Percentiles rank a stretch among this genome's conserved stretches.
These are phyloP conservation scores for Microsporum canis DNA, from an alignment of 2,329 filamentous ascomycete species.

Conservation along the genomic window DNA sequence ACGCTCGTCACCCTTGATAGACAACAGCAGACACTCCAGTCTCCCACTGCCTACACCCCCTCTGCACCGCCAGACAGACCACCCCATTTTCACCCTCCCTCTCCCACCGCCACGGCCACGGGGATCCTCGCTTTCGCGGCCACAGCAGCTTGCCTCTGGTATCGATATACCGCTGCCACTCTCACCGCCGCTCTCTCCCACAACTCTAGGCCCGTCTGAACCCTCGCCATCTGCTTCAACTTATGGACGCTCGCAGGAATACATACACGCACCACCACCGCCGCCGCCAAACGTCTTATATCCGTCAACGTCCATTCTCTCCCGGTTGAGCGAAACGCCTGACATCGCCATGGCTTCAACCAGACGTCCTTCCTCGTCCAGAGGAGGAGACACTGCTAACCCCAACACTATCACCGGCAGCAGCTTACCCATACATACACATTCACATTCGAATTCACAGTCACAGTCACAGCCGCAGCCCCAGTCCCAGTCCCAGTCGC, in stretches of 20 bases:
- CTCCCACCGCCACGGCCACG: background rate
- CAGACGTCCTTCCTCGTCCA: slow-evolving; percentile 3
- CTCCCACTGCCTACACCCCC: background rate
- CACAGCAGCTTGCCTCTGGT: background rate
- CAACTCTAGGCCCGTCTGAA: background rate
- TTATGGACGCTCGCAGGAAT: slow-evolving; percentile 5
- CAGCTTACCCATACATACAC: background rate
- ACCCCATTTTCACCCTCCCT: too few species aligned
- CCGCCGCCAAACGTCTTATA: background rate
- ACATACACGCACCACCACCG: background rate
- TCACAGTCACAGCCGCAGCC: background rate
- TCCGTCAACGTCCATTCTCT: slow-evolving; percentile 2
- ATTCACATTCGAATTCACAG: background rate
- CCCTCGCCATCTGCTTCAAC: background rate
- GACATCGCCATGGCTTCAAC: background rate
- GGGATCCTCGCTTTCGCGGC: background rate
- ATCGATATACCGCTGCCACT: background rate
- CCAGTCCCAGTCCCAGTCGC: background rate
- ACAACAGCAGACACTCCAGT: background rate
- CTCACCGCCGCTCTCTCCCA: background rate
- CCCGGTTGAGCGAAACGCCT: background rate
- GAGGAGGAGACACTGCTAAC: background rate
- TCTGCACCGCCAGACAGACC: background rate
- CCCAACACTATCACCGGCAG: background rate
- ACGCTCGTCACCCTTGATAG: background rate